phyloP scores from a whole-genome alignment of 306 rosid species.

The Quercus robur region DNA sequence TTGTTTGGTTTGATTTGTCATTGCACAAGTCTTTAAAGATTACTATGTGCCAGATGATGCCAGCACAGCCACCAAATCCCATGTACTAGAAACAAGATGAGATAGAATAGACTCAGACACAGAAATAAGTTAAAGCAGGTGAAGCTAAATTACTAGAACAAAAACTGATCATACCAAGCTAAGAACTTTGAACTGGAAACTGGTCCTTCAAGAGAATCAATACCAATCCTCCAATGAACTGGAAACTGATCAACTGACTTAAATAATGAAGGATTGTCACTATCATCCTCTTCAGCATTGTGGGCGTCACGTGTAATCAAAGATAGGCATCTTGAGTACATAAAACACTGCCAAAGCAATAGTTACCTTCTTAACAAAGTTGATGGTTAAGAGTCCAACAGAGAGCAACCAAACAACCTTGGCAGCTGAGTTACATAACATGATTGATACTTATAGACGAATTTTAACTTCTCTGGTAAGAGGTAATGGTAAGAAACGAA shows the following conservation, averaged over 20 bases:
- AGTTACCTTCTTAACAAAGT: conserved; percentile 54
- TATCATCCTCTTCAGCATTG: conserved; percentile 43
- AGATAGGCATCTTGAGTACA: conserved; percentile 57
- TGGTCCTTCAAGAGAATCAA: conserved; percentile 41
- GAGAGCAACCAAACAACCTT: conserved; percentile 27
- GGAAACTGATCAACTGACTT: conserved; percentile 40
- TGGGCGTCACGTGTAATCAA: conserved; percentile 41
- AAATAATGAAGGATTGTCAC: conserved; percentile 38
- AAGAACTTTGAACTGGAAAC: conserved; percentile 17
- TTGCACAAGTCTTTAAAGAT: conserved; percentile 58
- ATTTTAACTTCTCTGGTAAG: no score
- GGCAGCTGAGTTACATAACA: no score
- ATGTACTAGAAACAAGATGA: conserved; percentile 72
- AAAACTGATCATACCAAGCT: conserved; percentile 57
- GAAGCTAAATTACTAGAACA: conserved; percentile 48
- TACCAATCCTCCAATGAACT: conserved; percentile 52
- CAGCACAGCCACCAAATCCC: conserved; percentile 76
- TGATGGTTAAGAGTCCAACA: conserved; percentile 85
- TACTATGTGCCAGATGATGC: conserved; percentile 63
- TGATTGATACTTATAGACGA: no score
- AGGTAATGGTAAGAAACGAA: no score
- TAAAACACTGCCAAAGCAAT: conserved; percentile 53
- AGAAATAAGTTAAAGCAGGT: conserved; percentile 29
- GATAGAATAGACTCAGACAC: conserved; percentile 45
- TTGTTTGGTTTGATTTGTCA: conserved; percentile 7